These are phyloP conservation scores for Cyberlindnera euphorbiiphila DNA, from an alignment of 805 yeast species.

Conservation along the genomic window DNA sequence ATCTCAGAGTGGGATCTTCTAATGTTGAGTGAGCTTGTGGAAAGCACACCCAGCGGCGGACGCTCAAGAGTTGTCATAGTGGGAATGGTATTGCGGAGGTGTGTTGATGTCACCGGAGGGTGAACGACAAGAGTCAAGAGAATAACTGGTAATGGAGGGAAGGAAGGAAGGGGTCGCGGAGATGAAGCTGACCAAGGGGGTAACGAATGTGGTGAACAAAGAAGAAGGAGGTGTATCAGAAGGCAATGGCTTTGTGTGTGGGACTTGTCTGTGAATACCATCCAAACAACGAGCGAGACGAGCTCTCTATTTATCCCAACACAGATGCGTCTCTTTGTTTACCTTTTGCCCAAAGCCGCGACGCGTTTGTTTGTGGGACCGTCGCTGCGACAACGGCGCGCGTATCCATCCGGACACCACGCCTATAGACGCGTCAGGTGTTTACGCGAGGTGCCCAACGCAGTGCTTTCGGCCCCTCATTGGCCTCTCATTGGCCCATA, in stretches of 20 bases:
- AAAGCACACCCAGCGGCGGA: constrained; percentile 19
- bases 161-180: too few species aligned
- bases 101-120: constrained; percentile 1
- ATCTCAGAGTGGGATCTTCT: constrained; percentile 14
- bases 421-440: constrained; percentile 3
- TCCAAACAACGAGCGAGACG: neutral
- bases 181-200: too few species aligned
- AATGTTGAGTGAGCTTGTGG: constrained; percentile 19
- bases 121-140: neutral
- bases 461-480: too few species aligned
- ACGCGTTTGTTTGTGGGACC: constrained; percentile 5
- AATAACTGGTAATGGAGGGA: too few species aligned
- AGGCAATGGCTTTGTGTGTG: too few species aligned
- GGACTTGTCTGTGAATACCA: too few species aligned
- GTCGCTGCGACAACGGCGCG: constrained; percentile 5
- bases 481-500: too few species aligned
- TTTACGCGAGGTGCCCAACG: constrained; percentile 1
- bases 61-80: constrained; percentile 23
- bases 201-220: too few species aligned
- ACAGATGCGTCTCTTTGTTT: constrained; percentile 14
- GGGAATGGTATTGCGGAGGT: neutral
- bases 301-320: constrained; percentile 1
- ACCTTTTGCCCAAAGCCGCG: constrained; percentile 25
- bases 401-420: constrained; percentile 6
- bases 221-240: too few species aligned